These are phyloP conservation scores for Paecilomyces variotii DNA, from an alignment of 2,329 filamentous ascomycete species.

Conservation along the genomic window DNA sequence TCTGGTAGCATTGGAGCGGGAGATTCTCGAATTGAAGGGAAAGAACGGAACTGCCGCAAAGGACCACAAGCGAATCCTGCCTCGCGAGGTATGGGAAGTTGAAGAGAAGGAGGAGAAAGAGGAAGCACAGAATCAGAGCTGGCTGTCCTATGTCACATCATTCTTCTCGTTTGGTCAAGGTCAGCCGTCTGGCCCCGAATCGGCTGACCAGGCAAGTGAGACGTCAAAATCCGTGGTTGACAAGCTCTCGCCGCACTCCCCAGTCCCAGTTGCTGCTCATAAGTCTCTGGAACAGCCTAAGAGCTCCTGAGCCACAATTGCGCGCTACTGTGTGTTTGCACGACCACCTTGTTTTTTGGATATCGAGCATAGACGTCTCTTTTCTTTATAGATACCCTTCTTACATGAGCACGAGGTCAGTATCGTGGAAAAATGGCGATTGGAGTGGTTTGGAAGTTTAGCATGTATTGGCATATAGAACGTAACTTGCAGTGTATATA, in stretches of 20 bases:
- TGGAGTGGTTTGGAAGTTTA: not conserved
- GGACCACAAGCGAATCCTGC: slow-evolving; percentile 26
- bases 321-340: not conserved
- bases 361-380: not conserved
- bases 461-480: not conserved
- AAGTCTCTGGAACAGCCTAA: not conserved
- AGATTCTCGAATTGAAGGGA: slow-evolving; percentile 34
- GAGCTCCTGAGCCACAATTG: not conserved
- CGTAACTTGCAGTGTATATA: not conserved
- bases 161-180: slow-evolving; percentile 20
- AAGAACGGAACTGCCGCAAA: slow-evolving; percentile 26
- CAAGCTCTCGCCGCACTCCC: not conserved
- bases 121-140: slow-evolving; percentile 19
- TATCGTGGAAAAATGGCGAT: not conserved
- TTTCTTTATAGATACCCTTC: slow-evolving; percentile 7
- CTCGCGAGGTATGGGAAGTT: slow-evolving; percentile 32
- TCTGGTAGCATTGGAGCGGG: slow-evolving; percentile 38
- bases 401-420: not conserved
- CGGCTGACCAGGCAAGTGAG: not conserved
- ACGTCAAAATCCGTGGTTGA: not conserved
- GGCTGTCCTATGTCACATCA: slow-evolving; percentile 26
- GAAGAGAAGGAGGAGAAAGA: slow-evolving; percentile 21
- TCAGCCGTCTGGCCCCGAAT: slow-evolving; percentile 2
- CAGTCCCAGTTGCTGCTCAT: not conserved
- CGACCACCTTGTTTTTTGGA: not conserved